A percentile compares a stretch with the other conserved stretches of the same genome.
These are phyloP conservation scores for Silene conica DNA, from an alignment of 148 eudicot species.

Conservation along the genomic window DNA sequence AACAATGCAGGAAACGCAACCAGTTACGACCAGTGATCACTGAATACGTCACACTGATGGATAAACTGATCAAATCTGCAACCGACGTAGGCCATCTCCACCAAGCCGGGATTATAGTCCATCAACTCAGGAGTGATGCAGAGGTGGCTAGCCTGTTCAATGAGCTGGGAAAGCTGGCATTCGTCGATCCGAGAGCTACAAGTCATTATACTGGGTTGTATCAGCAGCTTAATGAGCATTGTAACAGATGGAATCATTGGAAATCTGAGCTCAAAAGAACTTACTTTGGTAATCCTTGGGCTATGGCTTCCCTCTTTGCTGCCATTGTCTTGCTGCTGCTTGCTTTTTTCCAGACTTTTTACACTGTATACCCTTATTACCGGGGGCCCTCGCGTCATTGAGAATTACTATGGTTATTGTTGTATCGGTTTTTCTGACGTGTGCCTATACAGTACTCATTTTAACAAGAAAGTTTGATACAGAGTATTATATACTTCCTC, in stretches of 20 bases:
- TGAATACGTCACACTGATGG: neutral
- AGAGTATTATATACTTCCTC: no score
- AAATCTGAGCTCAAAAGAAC: neutral
- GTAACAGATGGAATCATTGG: constrained; percentile 6
- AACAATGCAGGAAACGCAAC: neutral
- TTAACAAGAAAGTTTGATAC: no score
- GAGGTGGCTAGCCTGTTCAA: neutral
- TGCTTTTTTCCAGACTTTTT: neutral
- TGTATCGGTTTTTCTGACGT: no score
- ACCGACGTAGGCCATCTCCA: neutral
- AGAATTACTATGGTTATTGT: neutral
- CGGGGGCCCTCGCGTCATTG: neutral
- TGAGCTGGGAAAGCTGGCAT: neutral
- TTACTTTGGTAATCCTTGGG: constrained; percentile 13
- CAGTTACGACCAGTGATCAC: neutral
- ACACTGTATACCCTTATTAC: neutral
- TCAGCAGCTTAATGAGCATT: neutral
- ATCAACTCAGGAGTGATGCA: neutral
- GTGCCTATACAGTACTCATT: no score
- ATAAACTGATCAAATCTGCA: neutral
- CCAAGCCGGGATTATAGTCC: neutral
- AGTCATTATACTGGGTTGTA: neutral
- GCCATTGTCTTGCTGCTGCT: neutral
- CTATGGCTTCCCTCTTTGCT: neutral
- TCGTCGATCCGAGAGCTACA: constrained; percentile 1